phyloP scores from a whole-genome alignment of 140 eudicot species.

The Anethum foeniculum region DNA sequence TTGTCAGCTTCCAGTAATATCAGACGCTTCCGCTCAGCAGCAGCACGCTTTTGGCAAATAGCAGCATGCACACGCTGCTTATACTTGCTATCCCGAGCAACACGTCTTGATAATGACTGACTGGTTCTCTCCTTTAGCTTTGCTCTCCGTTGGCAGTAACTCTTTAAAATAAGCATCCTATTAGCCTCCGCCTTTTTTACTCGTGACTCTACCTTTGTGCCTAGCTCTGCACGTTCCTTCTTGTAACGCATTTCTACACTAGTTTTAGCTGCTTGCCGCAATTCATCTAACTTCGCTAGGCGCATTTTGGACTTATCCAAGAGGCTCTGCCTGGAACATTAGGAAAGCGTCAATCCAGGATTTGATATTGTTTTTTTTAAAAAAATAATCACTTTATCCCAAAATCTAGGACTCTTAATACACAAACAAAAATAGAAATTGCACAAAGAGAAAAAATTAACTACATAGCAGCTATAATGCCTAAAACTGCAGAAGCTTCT shows the following conservation, averaged over 20 bases:
- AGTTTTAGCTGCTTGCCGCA: slow-evolving; percentile 75
- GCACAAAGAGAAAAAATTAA: not conserved
- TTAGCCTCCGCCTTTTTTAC: slow-evolving; percentile 55
- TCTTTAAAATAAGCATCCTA: slow-evolving; percentile 65
- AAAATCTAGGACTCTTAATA: not conserved
- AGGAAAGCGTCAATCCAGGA: not conserved
- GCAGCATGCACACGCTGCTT: slow-evolving; percentile 81
- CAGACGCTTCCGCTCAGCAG: slow-evolving; percentile 67
- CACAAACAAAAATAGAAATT: not conserved
- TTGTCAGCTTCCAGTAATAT: slow-evolving; percentile 63
- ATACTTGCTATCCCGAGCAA: slow-evolving; percentile 57
- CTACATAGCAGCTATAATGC: not conserved
- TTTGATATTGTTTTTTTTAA: too few species aligned
- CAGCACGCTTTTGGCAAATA: slow-evolving; percentile 63
- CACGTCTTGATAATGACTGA: slow-evolving; percentile 52
- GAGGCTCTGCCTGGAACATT: slow-evolving; percentile 57
- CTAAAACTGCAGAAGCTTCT: not conserved
- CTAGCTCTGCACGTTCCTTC: slow-evolving; percentile 65
- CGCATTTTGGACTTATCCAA: slow-evolving; percentile 76
- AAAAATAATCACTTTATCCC: not conserved
- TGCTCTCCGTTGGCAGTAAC: slow-evolving; percentile 62
- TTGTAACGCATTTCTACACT: slow-evolving; percentile 57
- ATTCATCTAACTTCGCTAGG: slow-evolving; percentile 66
- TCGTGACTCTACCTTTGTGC: slow-evolving; percentile 60
- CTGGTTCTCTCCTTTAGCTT: slow-evolving; percentile 56